These are phyloP conservation scores for Trichoderma brevicompactum DNA, from an alignment of 2,329 filamentous ascomycete genomes.

Conservation along the genomic window DNA sequence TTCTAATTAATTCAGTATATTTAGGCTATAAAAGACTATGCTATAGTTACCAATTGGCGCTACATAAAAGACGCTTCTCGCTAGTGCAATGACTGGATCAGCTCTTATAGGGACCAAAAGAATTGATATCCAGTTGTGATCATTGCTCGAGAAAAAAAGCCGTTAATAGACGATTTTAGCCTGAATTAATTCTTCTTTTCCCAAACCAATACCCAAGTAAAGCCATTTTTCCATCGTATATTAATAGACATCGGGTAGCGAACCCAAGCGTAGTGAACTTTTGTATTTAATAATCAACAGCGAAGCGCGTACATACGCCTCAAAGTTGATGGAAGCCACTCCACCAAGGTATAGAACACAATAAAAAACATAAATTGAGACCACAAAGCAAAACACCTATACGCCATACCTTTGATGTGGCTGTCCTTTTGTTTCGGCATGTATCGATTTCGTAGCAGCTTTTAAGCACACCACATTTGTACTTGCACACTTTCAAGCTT, in stretches of 20 bases:
- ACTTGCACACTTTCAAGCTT: conserved; percentile 43
- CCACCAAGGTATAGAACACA: neutral
- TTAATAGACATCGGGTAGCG: neutral
- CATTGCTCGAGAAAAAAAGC: neutral
- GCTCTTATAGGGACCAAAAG: neutral
- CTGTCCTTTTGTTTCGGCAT: neutral
- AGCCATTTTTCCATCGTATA: neutral
- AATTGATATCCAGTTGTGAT: neutral
- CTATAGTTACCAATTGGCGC: too few species aligned
- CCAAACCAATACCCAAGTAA: neutral
- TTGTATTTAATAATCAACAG: neutral
- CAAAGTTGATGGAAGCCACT: neutral
- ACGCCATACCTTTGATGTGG: too few species aligned
- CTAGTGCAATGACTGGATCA: neutral
- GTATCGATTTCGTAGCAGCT: too few species aligned
- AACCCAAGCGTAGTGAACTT: neutral
- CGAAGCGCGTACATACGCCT: neutral
- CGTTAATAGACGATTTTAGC: neutral
- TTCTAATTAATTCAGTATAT: neutral
- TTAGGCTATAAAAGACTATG: neutral
- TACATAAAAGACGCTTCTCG: neutral
- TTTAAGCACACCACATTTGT: conserved; percentile 46
- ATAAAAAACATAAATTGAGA: too few species aligned
- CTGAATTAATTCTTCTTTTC: neutral
- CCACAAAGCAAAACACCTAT: too few species aligned